A percentile compares a stretch with the other conserved stretches of the same genome.
Conservation (phyloP, 441 rosid genomes). For the Corymbia citriodora region DNA sequence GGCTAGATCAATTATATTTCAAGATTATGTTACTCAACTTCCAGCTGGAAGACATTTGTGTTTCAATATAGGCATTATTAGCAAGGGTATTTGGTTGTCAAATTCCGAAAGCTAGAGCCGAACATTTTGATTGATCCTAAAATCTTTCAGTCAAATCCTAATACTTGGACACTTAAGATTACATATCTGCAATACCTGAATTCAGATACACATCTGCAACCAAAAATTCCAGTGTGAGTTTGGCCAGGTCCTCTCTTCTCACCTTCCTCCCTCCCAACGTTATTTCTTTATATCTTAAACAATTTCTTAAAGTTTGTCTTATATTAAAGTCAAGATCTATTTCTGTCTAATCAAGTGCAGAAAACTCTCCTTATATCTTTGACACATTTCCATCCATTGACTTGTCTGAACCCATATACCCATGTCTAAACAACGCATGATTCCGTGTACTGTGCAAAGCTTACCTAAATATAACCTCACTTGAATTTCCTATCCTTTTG, state of each 20-base stretch:
- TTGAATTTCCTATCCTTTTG: not conserved
- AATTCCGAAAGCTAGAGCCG: not conserved
- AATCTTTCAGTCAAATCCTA: not conserved
- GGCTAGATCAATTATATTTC: not conserved
- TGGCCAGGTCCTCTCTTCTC: conserved; percentile 25
- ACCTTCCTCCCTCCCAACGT: conserved; percentile 1
- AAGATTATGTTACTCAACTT: not conserved
- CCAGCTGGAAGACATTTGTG: not conserved
- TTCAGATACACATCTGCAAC: not conserved
- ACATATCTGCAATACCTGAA: not conserved
- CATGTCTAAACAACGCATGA: not conserved
- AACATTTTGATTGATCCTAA: not conserved
- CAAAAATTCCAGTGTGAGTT: conserved; percentile 1
- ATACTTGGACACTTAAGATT: not conserved
- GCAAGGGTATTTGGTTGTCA: not conserved
- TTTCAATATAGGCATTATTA: not conserved
- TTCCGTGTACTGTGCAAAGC: not conserved
- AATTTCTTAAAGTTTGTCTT: not conserved
- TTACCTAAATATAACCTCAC: not conserved
- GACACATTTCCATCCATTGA: not conserved
- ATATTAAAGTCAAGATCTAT: not conserved
- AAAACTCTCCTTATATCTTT: not conserved
- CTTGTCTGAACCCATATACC: not conserved
- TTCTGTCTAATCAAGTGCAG: not conserved
- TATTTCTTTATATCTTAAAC: not conserved